These are phyloP conservation scores for Fraxinus sp. DNA, from an alignment of 305 asterid genomes.

Conservation along the genomic window DNA sequence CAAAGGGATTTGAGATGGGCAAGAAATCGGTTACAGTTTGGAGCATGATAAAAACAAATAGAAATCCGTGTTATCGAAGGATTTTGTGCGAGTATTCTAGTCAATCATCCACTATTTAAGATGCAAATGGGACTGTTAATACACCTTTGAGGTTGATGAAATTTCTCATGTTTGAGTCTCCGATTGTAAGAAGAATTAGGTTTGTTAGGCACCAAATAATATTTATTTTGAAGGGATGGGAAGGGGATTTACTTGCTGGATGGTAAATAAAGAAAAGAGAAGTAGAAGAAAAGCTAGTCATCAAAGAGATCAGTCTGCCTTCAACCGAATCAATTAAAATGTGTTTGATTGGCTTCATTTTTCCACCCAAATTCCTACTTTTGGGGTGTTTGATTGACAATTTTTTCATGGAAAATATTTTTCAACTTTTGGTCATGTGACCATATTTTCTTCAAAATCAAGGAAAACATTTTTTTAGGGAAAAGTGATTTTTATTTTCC, in stretches of 20 bases:
- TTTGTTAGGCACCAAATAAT: not conserved
- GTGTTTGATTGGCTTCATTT: not conserved
- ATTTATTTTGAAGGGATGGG: not conserved
- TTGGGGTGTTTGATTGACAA: not conserved
- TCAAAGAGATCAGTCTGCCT: not conserved
- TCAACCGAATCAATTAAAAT: not conserved
- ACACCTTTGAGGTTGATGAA: not conserved
- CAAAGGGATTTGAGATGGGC: not conserved
- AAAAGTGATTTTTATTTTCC: not conserved
- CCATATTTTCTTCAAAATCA: not conserved
- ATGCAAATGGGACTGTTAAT: not conserved
- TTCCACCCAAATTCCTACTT: not conserved
- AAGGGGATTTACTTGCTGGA: not conserved
- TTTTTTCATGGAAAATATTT: not conserved
- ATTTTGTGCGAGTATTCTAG: not conserved
- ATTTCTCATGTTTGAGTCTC: not conserved
- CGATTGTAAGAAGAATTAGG: not conserved
- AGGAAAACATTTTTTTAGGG: not conserved
- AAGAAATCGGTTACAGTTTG: not conserved
- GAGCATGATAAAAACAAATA: not conserved
- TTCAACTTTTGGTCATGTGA: not conserved
- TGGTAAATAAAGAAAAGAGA: not conserved
- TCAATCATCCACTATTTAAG: not conserved
- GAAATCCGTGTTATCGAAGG: not conserved
- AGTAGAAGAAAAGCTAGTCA: not conserved